These are phyloP conservation scores for Otatea glauca DNA, from an alignment of 176 grass and related monocot species.

Conservation along the genomic window DNA sequence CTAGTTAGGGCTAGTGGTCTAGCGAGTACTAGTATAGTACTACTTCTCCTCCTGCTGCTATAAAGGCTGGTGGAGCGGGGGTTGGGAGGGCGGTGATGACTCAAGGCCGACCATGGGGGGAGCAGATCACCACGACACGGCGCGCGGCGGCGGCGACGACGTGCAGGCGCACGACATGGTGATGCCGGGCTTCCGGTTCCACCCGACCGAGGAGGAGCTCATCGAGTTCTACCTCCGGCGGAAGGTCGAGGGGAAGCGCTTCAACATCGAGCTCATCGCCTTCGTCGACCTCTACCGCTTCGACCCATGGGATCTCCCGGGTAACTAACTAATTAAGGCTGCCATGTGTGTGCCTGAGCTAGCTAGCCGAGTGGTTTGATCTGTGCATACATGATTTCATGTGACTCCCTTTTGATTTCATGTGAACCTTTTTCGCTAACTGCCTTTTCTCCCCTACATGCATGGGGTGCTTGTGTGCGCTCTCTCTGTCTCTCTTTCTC, in stretches of 20 bases:
- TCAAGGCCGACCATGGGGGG: conserved; percentile 51
- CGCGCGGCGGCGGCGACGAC: conserved; percentile 48
- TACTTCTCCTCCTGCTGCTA: conserved; percentile 34
- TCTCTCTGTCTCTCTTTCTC: background rate
- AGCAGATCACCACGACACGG: conserved; percentile 25
- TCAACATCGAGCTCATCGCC: conserved; percentile 93
- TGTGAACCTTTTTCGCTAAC: conserved; percentile 36
- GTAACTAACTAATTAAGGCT: conserved; percentile 35
- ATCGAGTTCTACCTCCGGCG: conserved; percentile 99
- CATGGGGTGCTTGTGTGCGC: background rate
- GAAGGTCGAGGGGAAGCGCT: conserved; percentile 87
- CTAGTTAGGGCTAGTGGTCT: conserved; percentile 49
- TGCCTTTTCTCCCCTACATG: background rate
- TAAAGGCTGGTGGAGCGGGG: conserved; percentile 44
- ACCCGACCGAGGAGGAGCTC: conserved; percentile 97
- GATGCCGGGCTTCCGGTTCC: conserved; percentile 99
- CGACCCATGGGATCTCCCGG: conserved; percentile 96
- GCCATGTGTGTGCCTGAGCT: background rate
- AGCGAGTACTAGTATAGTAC: conserved; percentile 26
- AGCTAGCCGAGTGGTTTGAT: background rate
- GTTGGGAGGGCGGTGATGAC: conserved; percentile 44
- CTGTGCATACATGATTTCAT: conserved; percentile 37
- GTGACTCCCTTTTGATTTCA: conserved; percentile 45
- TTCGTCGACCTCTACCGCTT: conserved; percentile 87
- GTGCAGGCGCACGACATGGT: conserved; percentile 67